Percentiles rank a stretch among this genome's conserved stretches.
Conservation (phyloP, 2,329 filamentous ascomycete genomes). For the Aspergillus ustus region DNA sequence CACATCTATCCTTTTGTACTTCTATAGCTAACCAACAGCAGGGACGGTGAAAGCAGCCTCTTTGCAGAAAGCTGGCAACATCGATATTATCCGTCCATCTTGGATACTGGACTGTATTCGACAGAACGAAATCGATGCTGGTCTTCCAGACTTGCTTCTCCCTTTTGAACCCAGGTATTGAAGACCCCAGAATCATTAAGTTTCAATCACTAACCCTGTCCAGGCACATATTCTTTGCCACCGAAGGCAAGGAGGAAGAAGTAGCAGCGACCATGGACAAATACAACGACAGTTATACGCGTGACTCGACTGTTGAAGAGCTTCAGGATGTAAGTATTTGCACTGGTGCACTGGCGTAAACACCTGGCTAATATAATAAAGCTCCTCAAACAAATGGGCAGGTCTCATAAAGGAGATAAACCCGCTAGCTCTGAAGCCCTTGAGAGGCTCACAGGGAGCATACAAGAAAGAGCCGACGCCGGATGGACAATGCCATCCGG, state of each 20-base stretch:
- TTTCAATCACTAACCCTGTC: conserved; percentile 11
- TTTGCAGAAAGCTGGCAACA: conserved; percentile 71
- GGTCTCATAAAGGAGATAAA: conserved; percentile 23
- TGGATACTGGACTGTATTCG: conserved; percentile 86
- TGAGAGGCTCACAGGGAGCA: conserved; percentile 60
- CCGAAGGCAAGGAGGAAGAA: conserved; percentile 58
- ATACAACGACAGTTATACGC: conserved; percentile 81
- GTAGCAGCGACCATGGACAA: conserved; percentile 70
- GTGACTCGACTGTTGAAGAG: conserved; percentile 69
- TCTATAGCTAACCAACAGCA: conserved; percentile 27
- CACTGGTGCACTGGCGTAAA: background rate
- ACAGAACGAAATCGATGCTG: conserved; percentile 57
- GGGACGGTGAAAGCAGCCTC: conserved; percentile 78
- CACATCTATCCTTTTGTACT: too few relatives aligned
- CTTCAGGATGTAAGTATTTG: conserved; percentile 52
- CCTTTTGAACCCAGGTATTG: conserved; percentile 62
- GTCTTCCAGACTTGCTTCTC: conserved; percentile 63
- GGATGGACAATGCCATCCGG: conserved; percentile 42
- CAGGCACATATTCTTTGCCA: conserved; percentile 74
- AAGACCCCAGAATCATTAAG: conserved; percentile 38
- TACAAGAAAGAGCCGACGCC: conserved; percentile 50
- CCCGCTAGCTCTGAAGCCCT: conserved; percentile 57
- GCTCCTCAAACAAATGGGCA: conserved; percentile 50
- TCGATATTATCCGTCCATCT: conserved; percentile 74
- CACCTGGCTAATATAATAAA: conserved; percentile 19